Base-by-base conservation (phyloP, 2,329 filamentous ascomycete species). In the Xenosphaeropsis pyriputrescens region DNA sequence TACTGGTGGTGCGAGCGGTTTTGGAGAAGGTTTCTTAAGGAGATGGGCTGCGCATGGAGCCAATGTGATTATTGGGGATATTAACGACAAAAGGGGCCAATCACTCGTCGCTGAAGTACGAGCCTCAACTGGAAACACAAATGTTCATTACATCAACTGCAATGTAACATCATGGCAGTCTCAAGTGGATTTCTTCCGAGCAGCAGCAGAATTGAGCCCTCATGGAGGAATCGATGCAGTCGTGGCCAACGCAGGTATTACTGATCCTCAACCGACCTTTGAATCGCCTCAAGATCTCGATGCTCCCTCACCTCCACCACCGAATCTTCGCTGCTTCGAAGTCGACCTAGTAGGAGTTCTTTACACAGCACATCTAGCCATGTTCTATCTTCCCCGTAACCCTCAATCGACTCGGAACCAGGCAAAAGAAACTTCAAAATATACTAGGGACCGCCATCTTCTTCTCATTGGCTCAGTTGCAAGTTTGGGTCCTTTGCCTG, bases 161-260 rank as follows among this genome's bases (percentile, higher is more conserved):
- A 70, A 83, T 56, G 77, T 83, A 8, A 73, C 71, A 2, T 62
- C 68, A 44, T 83, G 75, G 74, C 58, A 72, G 32, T 71, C 68
- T 5, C 77, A 82, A 50, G 69, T 75, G 34, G 58, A 64, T 18
- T 62, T 82, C 38, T 84, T 83, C 62, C 68, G 70, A 33, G 56
- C 65, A 38, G 75, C 75, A 3, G 59, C 63, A 29, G 58, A 60
- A 37, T 57, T 71, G 39, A 75, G 70, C 42, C 64, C 65, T 0
- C 62, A 68, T 36, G 64, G 66, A 13, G 65, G 65, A 11, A 67
- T 81, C 43, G 74, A 81, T 53, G 60, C 65, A 15, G 75, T 80
- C 4, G 72, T 81, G 34, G 74, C 76, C 43, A 80, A 79, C 50
- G 78, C 78, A 0, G 79, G 78, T 34, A 69, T 81, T 45, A 61